Evolutionary conservation across 2,329 filamentous ascomycete genomes (phyloP), one percentile per base, ranked within the genome.

Genomic region (Furcasterigmium sp.): DNA sequence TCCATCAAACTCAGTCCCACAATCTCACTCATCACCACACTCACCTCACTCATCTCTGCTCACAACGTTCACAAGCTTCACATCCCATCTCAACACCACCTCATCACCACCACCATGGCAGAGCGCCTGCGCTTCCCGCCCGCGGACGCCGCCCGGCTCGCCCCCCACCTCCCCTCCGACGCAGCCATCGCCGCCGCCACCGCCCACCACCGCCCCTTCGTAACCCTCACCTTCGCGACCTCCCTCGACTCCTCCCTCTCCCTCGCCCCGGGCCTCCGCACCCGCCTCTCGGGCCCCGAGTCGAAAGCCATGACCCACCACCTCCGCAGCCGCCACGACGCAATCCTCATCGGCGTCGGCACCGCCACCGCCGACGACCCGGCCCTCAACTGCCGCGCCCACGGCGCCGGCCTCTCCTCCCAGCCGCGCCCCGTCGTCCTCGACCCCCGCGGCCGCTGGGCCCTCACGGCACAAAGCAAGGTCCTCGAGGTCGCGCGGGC

Each of bases 291-390:
- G 2, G 91, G 91, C 4, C 78, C 85, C 0, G 74, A 83, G 50
- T 88, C 88, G 29, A 95, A 95, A 64, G 78, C 87, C 42, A 94
- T 97, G 88, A 96, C 91, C 0, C 91, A 97, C 64, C 88, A 86
- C 60, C 77, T 97, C 21, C 87, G 91, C 55, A 83, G 84, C 11
- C 78, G 76, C 14, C 90, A 97, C 65, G 81, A 87, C 49, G 89
- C 87, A 30, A 95, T 96, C 52, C 73, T 94, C 19, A 73, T 97
- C 25, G 91, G 91, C 18, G 87, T 85, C 5, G 85, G 85, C 3
- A 97, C 91, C 1, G 87, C 89, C 8, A 70, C 88, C 20, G 85
- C 87, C 17, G 91, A 97, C 61, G 79, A 95, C 57, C 91, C 91
- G 3, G 82, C 81, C 3, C 70, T 97, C 42, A 96, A 95, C 61